Conservation (phyloP, 2,329 filamentous ascomycete genomes). For the Mycosphaerella arachidis region DNA sequence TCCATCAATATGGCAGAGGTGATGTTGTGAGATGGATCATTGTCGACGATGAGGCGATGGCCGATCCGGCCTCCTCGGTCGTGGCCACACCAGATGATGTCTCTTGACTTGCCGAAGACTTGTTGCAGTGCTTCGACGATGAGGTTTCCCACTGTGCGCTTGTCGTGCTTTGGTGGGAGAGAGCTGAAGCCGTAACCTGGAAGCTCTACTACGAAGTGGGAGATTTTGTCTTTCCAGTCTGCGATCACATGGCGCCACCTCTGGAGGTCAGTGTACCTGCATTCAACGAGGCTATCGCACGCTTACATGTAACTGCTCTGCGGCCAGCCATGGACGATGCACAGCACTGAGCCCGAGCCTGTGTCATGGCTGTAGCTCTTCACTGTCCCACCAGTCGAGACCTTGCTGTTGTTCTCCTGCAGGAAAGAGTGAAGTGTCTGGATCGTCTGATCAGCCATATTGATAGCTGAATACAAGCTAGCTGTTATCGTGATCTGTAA, state of each 20-base stretch:
- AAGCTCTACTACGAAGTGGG: conserved; percentile 46
- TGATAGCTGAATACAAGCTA: background rate
- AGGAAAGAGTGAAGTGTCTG: conserved; percentile 29
- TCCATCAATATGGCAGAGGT: conserved; percentile 43
- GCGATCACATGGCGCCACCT: conserved; percentile 36
- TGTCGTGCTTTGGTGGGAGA: conserved; percentile 34
- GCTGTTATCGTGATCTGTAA: background rate
- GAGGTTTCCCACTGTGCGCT: conserved; percentile 40
- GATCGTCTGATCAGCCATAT: conserved; percentile 26
- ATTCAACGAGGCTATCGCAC: background rate
- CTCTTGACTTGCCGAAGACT: conserved; percentile 31
- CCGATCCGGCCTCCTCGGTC: conserved; percentile 49
- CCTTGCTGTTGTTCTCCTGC: conserved; percentile 25
- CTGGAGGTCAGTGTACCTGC: conserved; percentile 1
- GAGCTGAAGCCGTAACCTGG: conserved; percentile 46
- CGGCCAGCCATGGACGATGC: conserved; percentile 47
- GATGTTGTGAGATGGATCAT: conserved; percentile 34
- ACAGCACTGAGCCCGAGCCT: conserved; percentile 36
- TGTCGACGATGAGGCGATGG: conserved; percentile 47
- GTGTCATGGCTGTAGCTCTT: conserved; percentile 33
- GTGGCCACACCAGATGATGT: conserved; percentile 46
- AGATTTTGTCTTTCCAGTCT: conserved; percentile 36
- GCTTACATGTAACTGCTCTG: conserved; percentile 37
- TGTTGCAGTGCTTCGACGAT: conserved; percentile 39
- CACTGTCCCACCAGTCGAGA: conserved; percentile 30